A percentile compares a stretch with the other conserved stretches of the same genome.
phyloP scores from a whole-genome alignment of 768 basidiomycete species.

The Tulasnella sp. region DNA sequence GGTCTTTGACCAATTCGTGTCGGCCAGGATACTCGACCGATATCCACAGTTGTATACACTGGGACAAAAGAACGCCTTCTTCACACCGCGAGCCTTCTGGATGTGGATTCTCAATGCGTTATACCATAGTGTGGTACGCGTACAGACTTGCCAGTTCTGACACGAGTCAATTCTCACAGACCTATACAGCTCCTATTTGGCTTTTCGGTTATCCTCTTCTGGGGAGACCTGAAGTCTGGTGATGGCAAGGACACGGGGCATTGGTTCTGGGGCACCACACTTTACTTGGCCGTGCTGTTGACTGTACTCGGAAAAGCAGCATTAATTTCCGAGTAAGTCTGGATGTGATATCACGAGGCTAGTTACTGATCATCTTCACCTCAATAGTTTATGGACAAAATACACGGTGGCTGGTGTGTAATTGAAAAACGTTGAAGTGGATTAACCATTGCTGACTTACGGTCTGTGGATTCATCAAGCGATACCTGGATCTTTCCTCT shows the following conservation, averaged over 20 bases:
- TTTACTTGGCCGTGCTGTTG: conserved; percentile 87
- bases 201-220: conserved; percentile 83
- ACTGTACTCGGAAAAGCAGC: conserved; percentile 98
- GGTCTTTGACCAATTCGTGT: conserved; percentile 97
- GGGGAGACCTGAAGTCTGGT: conserved; percentile 78
- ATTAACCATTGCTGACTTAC: no score
- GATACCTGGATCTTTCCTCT: conserved; percentile 92
- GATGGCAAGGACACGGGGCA: conserved; percentile 80
- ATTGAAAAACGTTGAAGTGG: neutral
- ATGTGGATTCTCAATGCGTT: conserved; percentile 81
- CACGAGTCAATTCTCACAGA: neutral
- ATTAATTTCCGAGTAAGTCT: conserved; percentile 87
- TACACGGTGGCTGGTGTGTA: conserved; percentile 82
- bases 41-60: conserved; percentile 95
- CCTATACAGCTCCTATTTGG: conserved; percentile 61
- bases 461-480: conserved; percentile 45
- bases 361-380: conserved; percentile 10
- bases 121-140: conserved; percentile 74
- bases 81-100: conserved; percentile 86
- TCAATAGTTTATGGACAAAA: conserved; percentile 89
- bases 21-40: conserved; percentile 87
- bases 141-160: neutral
- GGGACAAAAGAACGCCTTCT: conserved; percentile 90
- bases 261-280: conserved; percentile 97
- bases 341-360: neutral